phyloP scores from a whole-genome alignment of 768 basidiomycete species.

The Gymnopilus junonius region DNA sequence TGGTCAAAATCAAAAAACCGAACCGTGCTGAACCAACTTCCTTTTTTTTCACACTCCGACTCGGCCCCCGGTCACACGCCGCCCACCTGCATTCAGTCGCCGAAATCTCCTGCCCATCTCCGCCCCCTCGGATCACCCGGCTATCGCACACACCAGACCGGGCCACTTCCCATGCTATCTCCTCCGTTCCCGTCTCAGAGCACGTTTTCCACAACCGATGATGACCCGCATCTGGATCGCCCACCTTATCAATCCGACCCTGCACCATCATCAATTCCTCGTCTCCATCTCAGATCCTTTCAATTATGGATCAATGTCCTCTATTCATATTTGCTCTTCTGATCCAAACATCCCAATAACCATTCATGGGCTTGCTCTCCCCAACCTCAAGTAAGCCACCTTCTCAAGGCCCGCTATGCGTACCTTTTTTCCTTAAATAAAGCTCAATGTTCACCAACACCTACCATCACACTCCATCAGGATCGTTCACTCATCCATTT shows the following conservation, averaged over 20 bases:
- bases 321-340: not conserved
- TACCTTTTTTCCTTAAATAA: not conserved
- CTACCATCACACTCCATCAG: not conserved
- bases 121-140: conserved; percentile 20
- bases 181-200: not conserved
- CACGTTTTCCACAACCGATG: conserved; percentile 10
- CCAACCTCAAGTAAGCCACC: not conserved
- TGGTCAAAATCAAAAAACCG: conserved; percentile 15
- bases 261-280: conserved; percentile 22
- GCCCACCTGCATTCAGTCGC: conserved; percentile 18
- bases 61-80: conserved; percentile 15
- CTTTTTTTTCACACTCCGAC: conserved; percentile 32
- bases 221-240: conserved; percentile 6
- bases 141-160: conserved; percentile 26
- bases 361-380: not conserved
- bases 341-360: not conserved
- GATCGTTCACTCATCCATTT: not conserved
- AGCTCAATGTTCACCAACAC: not conserved
- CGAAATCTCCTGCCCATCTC: conserved; percentile 17
- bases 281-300: conserved; percentile 13
- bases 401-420: not conserved
- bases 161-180: not conserved
- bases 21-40: conserved; percentile 21
- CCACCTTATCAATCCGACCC: conserved; percentile 42
- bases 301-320: conserved; percentile 1